Evolutionary conservation across 352 stramenopile genomes (phyloP), one percentile per base, ranked within the genome.

Genomic region (Lagenidium giganteum): DNA sequence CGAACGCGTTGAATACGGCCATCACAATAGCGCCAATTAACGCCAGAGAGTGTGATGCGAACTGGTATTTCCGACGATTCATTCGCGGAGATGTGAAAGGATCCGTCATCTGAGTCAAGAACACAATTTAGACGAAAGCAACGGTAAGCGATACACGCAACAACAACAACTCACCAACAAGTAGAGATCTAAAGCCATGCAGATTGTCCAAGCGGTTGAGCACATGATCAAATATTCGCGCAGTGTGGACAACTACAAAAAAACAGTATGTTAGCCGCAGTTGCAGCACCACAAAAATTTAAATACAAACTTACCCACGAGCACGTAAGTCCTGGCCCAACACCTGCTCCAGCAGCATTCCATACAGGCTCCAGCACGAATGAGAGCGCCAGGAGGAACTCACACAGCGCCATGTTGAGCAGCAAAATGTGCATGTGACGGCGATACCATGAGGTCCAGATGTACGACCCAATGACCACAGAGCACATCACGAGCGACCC

Each of bases 211-310:
- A 11, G 64, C 59, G 7, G 57, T 84, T 14, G 77, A 83, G 46
- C 64, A 82, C 70, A 87, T 89, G 47, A 87, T 81, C 8, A 87
- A 42, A 33, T 85, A 89, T 37, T 89, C 77, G 13, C 77, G 66
- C 8, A 78, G 54, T 8, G 67, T 73, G 14, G 76, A 85, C 16
- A 89, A 51, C 67, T 80, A 42, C 1, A 5, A 2, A 22, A 28
- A 17, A 32, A 36, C 32, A 43, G 26, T 23, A n/a, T 14, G 8
- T n/a, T 16, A 14, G 7, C 11, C 33, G 27, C 5, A 14, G 14
- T 26, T 17, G 42, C 14, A 30, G 29, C 8, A 26, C 3, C 16
- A 35, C 11, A 16, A 13, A 42, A 4, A 23, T 17, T 16, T 9
- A 33, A 18, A 1, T 9, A 16, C 12, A 5, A 14, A 57, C 52